Evolutionary conservation across 306 rosid genomes (phyloP).

Genomic region (Psophocarpus tetragonolobus): DNA sequence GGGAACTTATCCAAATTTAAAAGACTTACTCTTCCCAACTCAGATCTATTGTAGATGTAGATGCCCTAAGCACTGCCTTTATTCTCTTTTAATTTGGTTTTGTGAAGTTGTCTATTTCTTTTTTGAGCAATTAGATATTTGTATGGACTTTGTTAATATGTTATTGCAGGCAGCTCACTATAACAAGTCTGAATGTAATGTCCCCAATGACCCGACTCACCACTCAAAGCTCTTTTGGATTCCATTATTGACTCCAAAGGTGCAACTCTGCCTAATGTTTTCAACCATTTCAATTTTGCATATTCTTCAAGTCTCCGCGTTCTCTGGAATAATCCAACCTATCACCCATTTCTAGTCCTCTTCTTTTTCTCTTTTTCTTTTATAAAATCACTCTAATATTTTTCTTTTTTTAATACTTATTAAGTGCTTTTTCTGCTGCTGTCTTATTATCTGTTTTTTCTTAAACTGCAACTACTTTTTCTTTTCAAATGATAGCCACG

Average conservation of each 20-base stretch:
- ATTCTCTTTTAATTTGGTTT: background rate
- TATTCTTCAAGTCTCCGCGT: conserved; percentile 24
- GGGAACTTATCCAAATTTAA: too few relatives aligned
- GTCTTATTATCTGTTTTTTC: background rate
- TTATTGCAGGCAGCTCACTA: background rate
- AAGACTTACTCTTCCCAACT: too few relatives aligned
- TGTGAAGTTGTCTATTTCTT: background rate
- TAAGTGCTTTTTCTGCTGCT: background rate
- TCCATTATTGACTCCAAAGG: conserved; percentile 8
- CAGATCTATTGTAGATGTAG: too few relatives aligned
- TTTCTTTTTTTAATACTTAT: background rate
- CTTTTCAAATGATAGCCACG: too few relatives aligned
- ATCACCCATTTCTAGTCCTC: background rate
- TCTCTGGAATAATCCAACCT: background rate
- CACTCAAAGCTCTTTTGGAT: background rate
- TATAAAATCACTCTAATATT: too few relatives aligned
- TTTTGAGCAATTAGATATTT: background rate
- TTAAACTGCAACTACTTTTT: too few relatives aligned
- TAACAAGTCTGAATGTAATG: background rate
- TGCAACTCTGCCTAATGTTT: conserved; percentile 33
- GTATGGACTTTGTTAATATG: background rate
- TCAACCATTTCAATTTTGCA: background rate
- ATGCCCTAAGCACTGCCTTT: too few relatives aligned
- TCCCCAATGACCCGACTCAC: background rate
- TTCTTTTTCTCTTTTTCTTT: background rate